Conservation (phyloP, 352 stramenopile species). For the Phytopythium mirpurense region DNA sequence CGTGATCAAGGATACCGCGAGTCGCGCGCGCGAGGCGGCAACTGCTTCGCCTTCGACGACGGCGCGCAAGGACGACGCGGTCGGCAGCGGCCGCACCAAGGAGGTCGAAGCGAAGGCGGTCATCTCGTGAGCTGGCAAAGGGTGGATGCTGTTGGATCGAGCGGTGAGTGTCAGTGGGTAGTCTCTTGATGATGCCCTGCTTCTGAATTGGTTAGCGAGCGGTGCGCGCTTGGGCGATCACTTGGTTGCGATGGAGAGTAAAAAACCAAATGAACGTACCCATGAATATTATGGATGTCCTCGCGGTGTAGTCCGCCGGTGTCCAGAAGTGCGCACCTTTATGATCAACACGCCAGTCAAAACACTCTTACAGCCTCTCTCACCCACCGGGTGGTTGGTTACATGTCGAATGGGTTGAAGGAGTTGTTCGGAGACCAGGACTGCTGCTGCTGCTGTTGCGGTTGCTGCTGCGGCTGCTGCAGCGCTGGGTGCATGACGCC, state of each 20-base stretch:
- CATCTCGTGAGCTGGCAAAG: slow-evolving; percentile 8
- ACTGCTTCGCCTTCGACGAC: not conserved
- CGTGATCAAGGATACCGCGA: not conserved
- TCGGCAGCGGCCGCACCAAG: slow-evolving; percentile 1
- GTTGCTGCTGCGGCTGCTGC: slow-evolving; percentile 2
- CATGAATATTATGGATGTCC: slow-evolving; percentile 1
- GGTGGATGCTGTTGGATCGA: too few species aligned
- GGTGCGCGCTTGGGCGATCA: not conserved
- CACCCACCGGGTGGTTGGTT: slow-evolving; percentile 6
- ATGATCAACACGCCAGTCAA: not conserved
- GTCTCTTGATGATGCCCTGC: too few species aligned
- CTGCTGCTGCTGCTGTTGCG: slow-evolving; percentile 8
- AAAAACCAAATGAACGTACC: slow-evolving; percentile 1
- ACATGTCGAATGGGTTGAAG: slow-evolving; percentile 56
- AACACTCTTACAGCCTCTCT: slow-evolving; percentile 7
- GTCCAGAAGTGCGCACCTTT: not conserved
- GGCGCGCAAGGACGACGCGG: not conserved
- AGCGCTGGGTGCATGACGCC: not conserved
- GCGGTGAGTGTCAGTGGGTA: too few species aligned
- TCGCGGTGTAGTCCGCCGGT: not conserved
- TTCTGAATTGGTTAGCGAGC: slow-evolving; percentile 8
- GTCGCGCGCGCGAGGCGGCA: not conserved
- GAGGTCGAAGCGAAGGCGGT: not conserved
- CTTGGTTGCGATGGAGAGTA: not conserved
- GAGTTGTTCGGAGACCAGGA: slow-evolving; percentile 19